Base-by-base conservation (phyloP, 345 rosid genomes). In the Eucalyptus pumila region DNA sequence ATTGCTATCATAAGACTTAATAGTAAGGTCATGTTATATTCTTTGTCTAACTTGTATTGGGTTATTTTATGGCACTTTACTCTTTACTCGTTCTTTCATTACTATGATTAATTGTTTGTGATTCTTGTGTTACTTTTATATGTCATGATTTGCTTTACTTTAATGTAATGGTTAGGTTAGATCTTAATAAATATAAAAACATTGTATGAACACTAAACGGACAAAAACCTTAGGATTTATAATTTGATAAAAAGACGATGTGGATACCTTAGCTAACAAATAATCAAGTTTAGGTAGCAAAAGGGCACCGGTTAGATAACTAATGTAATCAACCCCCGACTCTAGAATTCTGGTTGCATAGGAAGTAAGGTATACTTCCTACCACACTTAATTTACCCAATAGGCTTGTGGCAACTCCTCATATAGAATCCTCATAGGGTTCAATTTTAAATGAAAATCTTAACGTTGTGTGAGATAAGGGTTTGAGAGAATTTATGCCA, bases 291-390 rank as follows among this genome's bases (percentile, higher is more conserved):
- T 58, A 58, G 65, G 30, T 11, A 26, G 14, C 14, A 27, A 58
- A 58, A 26, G 3, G n/a, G 65, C 65, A 26, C 2, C 0, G 1
- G n/a, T 5, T 58, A 58, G n/a, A 58, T 56, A 26, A 11, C 14
- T 58, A 58, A 5, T 58, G 7, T 58, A 58, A 58, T 26, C 14
- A 26, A 26, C 2, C 0, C 3, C 0, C 0, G 14, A 58, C 6
- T 23, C 27, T 23, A 8, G 3, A 54, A 9, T 2, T 54, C 1
- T 54, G 0, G 26, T 8, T 21, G 0, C 0, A 8, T 8, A 54
- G 1, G 26, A 54, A 21, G 26, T 8, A 3, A 21, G 0, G 2
- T 54, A 21, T 54, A 54, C 4, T 54, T 21, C 11, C 26, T 54
- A 21, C 3, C 26, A 21, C 3, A 1, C 11, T 54, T 21, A 2